Base-by-base conservation (phyloP, 2,329 filamentous ascomycete species). In the Talaromyces verruculosus region DNA sequence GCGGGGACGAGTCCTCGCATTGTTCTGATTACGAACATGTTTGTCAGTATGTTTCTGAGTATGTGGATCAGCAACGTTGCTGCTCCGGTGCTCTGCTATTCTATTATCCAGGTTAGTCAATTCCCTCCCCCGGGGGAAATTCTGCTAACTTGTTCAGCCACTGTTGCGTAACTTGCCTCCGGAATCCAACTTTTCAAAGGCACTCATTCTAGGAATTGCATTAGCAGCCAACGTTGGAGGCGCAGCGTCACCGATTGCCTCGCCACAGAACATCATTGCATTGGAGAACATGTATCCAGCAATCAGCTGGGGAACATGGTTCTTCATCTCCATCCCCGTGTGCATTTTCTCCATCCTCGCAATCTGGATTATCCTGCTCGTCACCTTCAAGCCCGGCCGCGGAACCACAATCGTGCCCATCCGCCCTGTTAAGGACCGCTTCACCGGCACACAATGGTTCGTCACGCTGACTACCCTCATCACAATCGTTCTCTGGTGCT, bases 51-150 rank as follows among this genome's bases (percentile, higher is more conserved):
- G 74, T 96, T 99, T 77, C 90, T 96, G 8, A 97, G 93, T 72
- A 99, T 99, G 95, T 92, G 96, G 84, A 98, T 99, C 74, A 97
- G 93, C 80, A 99, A 99, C 71, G 96, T 99, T 33, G 95, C 95
- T 1, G 94, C 96, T 1, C 95, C 95, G 0, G 95, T 99, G 10
- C 85, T 99, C 43, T 99, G 95, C 82, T 98, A 96, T 78, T 96
- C 93, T 22, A 97, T 99, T 73, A 96, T 99, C 67, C 93, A 97
- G 85, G 90, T 91, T 78, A 71, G 84, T 68, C 41, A 41, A 57
- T 51, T 51, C 25, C 17, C 37, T 51, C 47, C 13, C 33, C 4
- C 25, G 13, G 17, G 17, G 17, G 37, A 43, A 19, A 8, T 61
- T 15, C 67, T 69, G 63, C 28, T 43, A 61, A 69, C 33, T 45